Conservation (phyloP, 108 stramenopile species). For the Cyclotella atomus region DNA sequence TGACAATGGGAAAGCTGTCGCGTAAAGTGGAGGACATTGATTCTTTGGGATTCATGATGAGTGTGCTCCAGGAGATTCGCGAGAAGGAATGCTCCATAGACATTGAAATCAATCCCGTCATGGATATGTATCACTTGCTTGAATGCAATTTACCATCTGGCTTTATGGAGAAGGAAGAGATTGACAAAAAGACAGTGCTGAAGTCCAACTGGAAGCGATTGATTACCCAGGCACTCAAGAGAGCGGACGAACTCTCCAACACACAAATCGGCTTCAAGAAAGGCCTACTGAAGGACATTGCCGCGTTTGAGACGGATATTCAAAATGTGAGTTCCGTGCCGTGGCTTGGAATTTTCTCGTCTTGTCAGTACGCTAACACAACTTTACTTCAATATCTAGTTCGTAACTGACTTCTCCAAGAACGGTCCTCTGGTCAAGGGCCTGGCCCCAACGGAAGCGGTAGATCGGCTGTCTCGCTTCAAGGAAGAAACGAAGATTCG, state of each 20-base stretch:
- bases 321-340: conserved; percentile 47
- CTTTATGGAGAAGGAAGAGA: conserved; percentile 93
- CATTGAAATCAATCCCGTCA: conserved; percentile 83
- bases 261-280: conserved; percentile 82
- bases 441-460: conserved; percentile 86
- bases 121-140: conserved; percentile 94
- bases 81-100: conserved; percentile 65
- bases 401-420: conserved; percentile 73
- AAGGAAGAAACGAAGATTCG: conserved; percentile 87
- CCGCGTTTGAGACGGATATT: conserved; percentile 74
- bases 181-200: conserved; percentile 91
- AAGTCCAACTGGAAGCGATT: conserved; percentile 87
- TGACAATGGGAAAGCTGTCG: conserved; percentile 60
- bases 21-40: conserved; percentile 79
- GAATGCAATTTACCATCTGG: conserved; percentile 83
- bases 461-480: conserved; percentile 86
- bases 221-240: conserved; percentile 67
- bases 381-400: conserved; percentile 25
- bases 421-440: conserved; percentile 87
- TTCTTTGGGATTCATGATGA: conserved; percentile 84
- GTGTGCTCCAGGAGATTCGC: conserved; percentile 67
- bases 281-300: conserved; percentile 74
- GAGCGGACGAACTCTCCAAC: conserved; percentile 81
- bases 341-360: no score
- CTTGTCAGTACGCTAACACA: no score